Evolutionary conservation across 768 basidiomycete species (phyloP), one percentile per base, ranked within the genome.

Genomic region (Rhodotorula kratochvilovae): DNA sequence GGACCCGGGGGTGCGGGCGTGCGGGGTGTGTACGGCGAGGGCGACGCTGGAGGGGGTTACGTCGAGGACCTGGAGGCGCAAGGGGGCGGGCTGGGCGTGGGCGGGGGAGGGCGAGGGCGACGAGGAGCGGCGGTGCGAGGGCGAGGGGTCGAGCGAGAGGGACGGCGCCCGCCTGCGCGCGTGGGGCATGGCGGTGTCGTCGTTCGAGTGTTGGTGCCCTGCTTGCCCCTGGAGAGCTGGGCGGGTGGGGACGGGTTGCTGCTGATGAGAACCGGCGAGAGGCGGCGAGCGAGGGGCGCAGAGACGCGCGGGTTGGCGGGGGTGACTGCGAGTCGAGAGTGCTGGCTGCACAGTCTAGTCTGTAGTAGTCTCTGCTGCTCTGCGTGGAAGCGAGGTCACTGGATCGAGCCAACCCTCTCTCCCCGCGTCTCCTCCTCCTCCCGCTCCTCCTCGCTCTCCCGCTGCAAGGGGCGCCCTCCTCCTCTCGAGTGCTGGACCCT

Each of bases 1-100:
- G 8, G 55, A 51, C 0, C 67, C 70, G 0, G 67, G 73, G 35
- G 65, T 67, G 21, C 25, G 39, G 29, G 59, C 17, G 27, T 0
- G n/a, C n/a, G 61, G 66, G 25, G 73, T 71, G 53, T 63, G 63
- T 39, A 75, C 73, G 21, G 70, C 66, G 17, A 75, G 58, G 19
- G 73, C 70, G 42, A 75, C 70, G 27, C 70, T 70, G 5, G 73
- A 71, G n/a, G 63, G 53, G 10, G 73, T 69, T 6, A 75, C 67
- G 67, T 75, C 73, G 55, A 75, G 64, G 27, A 75, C 70, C 31
- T 75, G 29, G 29, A 74, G 69, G 21, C 58, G 51, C 21, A 64
- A 36, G 17, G 27, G 35, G 27, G 12, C 33, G 27, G 35, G 36
- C 23, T 25, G 25, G 11, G 42, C 2, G 59, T 5, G 27, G 8